phyloP scores from a whole-genome alignment of 495 filamentous ascomycete genomes.

The Tuber umbilicatum region DNA sequence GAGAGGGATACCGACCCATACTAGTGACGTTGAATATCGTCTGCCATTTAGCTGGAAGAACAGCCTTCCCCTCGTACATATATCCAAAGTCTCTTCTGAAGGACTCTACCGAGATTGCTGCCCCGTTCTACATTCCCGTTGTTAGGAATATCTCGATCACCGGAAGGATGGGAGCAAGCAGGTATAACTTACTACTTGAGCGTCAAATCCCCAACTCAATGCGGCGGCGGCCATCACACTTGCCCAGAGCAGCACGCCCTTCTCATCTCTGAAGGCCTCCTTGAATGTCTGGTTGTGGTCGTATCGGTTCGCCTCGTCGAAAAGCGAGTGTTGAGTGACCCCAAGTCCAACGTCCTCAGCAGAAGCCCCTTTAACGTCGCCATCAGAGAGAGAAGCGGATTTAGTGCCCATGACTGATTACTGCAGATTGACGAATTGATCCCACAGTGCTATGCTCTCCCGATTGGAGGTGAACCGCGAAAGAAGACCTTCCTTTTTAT shows the following conservation, averaged over 20 bases:
- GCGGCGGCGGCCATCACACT: constrained; percentile 11
- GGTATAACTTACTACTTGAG: constrained; percentile 35
- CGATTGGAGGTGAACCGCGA: not conserved
- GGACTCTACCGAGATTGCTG: constrained; percentile 42
- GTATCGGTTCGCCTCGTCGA: constrained; percentile 7
- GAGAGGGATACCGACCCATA: constrained; percentile 3
- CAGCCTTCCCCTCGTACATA: constrained; percentile 36
- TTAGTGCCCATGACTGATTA: not conserved
- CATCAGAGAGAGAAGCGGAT: not conserved
- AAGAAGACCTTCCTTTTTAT: not conserved
- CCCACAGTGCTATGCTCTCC: not conserved
- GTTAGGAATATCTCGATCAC: not conserved
- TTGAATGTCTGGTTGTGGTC: constrained; percentile 17
- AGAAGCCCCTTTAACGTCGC: not conserved
- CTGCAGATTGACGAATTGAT: not conserved
- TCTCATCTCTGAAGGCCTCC: constrained; percentile 9
- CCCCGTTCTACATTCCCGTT: constrained; percentile 33
- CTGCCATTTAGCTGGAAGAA: constrained; percentile 44
- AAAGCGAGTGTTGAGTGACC: constrained; percentile 8
- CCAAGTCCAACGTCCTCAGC: not conserved
- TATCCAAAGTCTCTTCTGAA: constrained; percentile 45
- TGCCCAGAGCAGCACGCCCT: constrained; percentile 14
- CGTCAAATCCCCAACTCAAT: constrained; percentile 44
- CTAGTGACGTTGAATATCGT: constrained; percentile 43
- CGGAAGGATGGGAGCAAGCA: not conserved